Conservation (phyloP, 257 asterid species). For the Capsicum pubescens region DNA sequence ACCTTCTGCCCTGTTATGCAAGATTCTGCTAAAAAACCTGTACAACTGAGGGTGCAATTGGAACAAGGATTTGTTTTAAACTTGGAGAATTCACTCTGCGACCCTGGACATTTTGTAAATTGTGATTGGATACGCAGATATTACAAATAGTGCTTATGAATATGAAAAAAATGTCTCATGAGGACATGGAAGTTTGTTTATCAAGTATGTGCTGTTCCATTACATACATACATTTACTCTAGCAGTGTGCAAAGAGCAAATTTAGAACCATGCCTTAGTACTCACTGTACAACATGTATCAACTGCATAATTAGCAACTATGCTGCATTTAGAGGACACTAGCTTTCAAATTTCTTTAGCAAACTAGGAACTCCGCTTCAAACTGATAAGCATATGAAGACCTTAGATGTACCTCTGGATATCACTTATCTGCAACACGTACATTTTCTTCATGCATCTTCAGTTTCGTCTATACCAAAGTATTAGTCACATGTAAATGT, state of each 20-base stretch:
- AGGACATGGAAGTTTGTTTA: slow-evolving; percentile 8
- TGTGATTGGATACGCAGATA: slow-evolving; percentile 5
- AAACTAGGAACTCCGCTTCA: background rate
- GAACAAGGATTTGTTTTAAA: background rate
- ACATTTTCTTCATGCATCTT: slow-evolving; percentile 20
- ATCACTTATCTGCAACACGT: background rate
- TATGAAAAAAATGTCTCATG: background rate
- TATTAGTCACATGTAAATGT: background rate
- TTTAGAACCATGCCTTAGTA: background rate
- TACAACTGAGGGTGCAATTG: slow-evolving; percentile 16
- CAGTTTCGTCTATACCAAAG: background rate
- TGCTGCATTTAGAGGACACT: slow-evolving; percentile 3
- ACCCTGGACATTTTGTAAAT: background rate
- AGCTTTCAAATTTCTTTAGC: slow-evolving; percentile 12
- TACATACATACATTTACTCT: background rate
- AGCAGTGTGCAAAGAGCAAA: background rate
- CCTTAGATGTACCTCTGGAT: background rate
- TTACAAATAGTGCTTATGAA: background rate
- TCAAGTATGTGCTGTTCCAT: slow-evolving; percentile 5
- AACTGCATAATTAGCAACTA: slow-evolving; percentile 19
- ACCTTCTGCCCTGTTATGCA: slow-evolving; percentile 3
- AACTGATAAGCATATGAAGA: background rate
- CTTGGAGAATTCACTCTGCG: background rate
- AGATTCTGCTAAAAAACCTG: slow-evolving; percentile 1
- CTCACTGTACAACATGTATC: slow-evolving; percentile 9